These are phyloP conservation scores for Aureobasidium sp. DNA, from an alignment of 2,329 filamentous ascomycete genomes.

Conservation along the genomic window DNA sequence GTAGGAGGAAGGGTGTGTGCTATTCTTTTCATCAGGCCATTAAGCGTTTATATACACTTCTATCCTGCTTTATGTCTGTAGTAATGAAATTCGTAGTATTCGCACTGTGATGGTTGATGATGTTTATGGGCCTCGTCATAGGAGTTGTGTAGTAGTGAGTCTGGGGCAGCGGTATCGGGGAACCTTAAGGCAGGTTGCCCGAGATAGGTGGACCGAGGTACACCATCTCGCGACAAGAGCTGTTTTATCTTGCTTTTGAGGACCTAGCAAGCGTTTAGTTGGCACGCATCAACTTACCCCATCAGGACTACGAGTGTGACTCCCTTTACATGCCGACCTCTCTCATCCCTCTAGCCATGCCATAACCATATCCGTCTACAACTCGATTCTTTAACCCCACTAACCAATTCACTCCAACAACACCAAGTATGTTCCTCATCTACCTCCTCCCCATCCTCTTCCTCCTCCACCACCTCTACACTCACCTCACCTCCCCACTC, in stretches of 20 bases:
- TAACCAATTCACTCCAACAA: background rate
- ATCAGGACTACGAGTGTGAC: background rate
- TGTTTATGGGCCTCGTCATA: background rate
- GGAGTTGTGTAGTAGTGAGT: background rate
- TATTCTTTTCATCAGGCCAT: too few species aligned
- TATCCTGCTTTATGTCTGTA: too few species aligned
- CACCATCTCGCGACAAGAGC: background rate
- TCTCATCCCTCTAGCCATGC: background rate
- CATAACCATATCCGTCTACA: background rate
- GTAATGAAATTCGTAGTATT: background rate
- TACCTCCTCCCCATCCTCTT: background rate
- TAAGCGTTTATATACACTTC: constrained; percentile 12
- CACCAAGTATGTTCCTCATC: background rate
- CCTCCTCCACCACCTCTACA: constrained; percentile 5
- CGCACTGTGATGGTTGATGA: background rate
- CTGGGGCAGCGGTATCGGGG: background rate
- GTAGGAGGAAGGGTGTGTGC: too few species aligned
- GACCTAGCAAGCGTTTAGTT: background rate
- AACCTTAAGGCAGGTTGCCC: background rate
- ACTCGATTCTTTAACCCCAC: background rate
- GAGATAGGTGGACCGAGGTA: background rate
- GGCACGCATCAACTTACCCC: background rate
- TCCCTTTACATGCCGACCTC: background rate
- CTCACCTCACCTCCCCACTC: constrained; percentile 17
- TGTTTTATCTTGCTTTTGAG: background rate